These are phyloP conservation scores for Clarireedia paspali DNA, from an alignment of 2,329 filamentous ascomycete species.

Conservation along the genomic window DNA sequence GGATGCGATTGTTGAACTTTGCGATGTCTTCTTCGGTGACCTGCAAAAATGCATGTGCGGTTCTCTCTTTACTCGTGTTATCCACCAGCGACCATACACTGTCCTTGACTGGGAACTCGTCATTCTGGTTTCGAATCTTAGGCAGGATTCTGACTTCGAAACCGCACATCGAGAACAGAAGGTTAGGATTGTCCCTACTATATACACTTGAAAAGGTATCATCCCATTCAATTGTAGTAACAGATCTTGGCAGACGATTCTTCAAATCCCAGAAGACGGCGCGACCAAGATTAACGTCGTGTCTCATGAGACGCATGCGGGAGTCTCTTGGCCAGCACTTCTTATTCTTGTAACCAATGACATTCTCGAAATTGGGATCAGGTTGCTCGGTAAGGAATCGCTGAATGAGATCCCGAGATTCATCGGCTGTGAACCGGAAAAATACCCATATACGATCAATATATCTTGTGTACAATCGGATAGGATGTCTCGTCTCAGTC, in stretches of 20 bases:
- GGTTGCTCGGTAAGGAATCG: conserved; percentile 97
- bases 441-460: conserved; percentile 99
- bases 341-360: conserved; percentile 98
- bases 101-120: conserved; percentile 95
- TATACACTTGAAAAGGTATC: conserved; percentile 98
- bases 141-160: conserved; percentile 96
- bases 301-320: conserved; percentile 95
- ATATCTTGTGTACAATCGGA: conserved; percentile 94
- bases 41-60: conserved; percentile 93
- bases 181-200: conserved; percentile 93
- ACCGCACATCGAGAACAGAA: conserved; percentile 95
- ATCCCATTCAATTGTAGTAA: conserved; percentile 98
- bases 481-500: conserved; percentile 88
- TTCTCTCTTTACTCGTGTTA: conserved; percentile 93
- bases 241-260: conserved; percentile 86
- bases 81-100: conserved; percentile 97
- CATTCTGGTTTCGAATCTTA: conserved; percentile 89
- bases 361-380: conserved; percentile 98
- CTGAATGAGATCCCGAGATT: conserved; percentile 92
- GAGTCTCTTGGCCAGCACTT: conserved; percentile 99
- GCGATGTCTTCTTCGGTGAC: conserved; percentile 97
- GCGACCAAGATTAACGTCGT: conserved; percentile 94
- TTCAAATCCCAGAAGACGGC: conserved; percentile 99
- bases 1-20: conserved; percentile 98
- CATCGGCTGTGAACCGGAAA: conserved; percentile 85